Percentiles rank a stretch among this genome's conserved stretches.
These are phyloP conservation scores for Blastomyces percursus DNA, from an alignment of 2,329 filamentous ascomycete species.

Conservation along the genomic window DNA sequence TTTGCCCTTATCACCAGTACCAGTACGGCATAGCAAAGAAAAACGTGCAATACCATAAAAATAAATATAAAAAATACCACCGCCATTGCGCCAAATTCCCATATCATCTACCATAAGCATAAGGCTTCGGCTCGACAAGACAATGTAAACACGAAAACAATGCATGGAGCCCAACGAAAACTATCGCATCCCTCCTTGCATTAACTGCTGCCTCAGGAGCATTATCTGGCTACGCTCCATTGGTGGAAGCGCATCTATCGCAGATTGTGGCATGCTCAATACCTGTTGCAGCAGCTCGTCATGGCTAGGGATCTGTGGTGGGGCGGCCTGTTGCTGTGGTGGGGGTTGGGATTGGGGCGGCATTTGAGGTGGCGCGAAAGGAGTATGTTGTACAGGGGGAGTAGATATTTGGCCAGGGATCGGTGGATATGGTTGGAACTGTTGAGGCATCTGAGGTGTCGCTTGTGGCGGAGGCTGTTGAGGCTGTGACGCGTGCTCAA, in stretches of 20 bases:
- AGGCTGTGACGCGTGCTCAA: conserved; percentile 49
- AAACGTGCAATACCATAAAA: background rate
- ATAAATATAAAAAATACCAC: background rate
- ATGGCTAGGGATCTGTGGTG: conserved; percentile 44
- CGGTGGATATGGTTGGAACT: conserved; percentile 28
- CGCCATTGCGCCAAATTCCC: conserved; percentile 2
- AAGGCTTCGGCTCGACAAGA: conserved; percentile 44
- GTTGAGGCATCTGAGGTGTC: conserved; percentile 26
- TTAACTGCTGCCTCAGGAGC: conserved; percentile 57
- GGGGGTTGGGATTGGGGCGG: conserved; percentile 32
- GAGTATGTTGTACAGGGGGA: conserved; percentile 38
- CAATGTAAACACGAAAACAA: conserved; percentile 63
- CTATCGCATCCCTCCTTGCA: conserved; percentile 88
- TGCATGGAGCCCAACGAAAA: conserved; percentile 66
- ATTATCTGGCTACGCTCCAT: conserved; percentile 69
- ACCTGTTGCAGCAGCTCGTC: conserved; percentile 71
- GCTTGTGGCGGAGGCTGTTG: conserved; percentile 31
- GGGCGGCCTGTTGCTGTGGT: conserved; percentile 29
- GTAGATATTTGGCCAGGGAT: conserved; percentile 41
- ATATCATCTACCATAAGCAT: background rate
- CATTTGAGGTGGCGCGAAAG: conserved; percentile 31
- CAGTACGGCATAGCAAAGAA: background rate
- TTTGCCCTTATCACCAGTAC: background rate
- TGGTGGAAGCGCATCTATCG: conserved; percentile 68
- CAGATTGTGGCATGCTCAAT: conserved; percentile 64